Evolutionary conservation across 306 rosid genomes (phyloP).

Genomic region (Ammopiptanthus mongolicus): DNA sequence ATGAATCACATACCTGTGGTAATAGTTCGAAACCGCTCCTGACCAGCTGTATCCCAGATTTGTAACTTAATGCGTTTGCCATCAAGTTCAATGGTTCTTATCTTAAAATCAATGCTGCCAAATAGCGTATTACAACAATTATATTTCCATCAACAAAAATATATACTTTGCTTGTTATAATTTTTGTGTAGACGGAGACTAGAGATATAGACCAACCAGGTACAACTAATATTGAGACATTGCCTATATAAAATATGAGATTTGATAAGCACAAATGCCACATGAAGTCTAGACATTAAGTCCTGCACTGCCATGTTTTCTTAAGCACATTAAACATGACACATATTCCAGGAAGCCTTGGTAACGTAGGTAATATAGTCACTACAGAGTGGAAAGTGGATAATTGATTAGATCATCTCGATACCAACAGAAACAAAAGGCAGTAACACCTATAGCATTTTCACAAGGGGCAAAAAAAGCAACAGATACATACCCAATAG

Average conservation of each 20-base stretch:
- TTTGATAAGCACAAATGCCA: not conserved
- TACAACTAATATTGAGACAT: not conserved
- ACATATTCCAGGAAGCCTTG: not conserved
- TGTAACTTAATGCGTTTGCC: constrained; percentile 68
- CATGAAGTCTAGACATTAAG: not conserved
- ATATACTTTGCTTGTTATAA: not conserved
- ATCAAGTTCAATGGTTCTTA: constrained; percentile 78
- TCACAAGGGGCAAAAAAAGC: not conserved
- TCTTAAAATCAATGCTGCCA: constrained; percentile 75
- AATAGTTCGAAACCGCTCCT: constrained; percentile 74
- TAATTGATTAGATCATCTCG: not conserved
- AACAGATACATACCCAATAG: constrained; percentile 62
- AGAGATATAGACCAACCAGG: not conserved
- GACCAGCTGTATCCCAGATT: constrained; percentile 88
- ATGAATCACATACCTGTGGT: constrained; percentile 51
- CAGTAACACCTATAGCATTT: not conserved
- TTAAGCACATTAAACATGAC: not conserved
- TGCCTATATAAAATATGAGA: not conserved
- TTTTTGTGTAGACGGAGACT: not conserved
- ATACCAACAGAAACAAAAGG: not conserved
- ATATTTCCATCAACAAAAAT: not conserved
- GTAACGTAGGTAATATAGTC: not conserved
- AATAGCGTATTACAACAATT: not conserved
- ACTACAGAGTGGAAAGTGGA: not conserved
- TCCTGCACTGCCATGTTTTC: not conserved